A percentile compares a stretch with the other conserved stretches of the same genome.
Conservation (phyloP, 2,329 filamentous ascomycete genomes). For the Aspergillus alliaceus region DNA sequence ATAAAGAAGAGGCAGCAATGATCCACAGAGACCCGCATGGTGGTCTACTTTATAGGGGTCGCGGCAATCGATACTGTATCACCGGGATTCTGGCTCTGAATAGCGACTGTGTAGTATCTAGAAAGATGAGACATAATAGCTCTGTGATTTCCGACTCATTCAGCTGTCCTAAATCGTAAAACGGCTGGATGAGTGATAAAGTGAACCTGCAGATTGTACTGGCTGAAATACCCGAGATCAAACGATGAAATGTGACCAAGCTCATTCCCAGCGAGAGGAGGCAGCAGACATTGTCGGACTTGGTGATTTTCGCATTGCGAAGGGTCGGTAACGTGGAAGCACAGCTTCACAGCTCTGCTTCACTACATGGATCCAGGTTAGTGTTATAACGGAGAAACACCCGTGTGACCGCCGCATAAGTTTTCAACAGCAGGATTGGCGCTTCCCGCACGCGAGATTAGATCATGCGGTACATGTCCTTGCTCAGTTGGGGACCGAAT, state of each 20-base stretch:
- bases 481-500: neutral
- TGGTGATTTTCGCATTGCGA: neutral
- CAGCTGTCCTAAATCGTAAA: neutral
- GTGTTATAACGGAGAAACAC: neutral
- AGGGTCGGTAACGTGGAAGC: neutral
- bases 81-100: neutral
- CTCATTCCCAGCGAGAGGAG: neutral
- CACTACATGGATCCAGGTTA: neutral
- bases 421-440: neutral
- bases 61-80: neutral
- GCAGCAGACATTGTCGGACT: neutral
- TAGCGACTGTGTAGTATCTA: neutral
- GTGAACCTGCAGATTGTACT: conserved; percentile 1
- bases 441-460: neutral
- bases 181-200: neutral
- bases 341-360: neutral
- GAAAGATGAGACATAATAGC: neutral
- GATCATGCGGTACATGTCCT: neutral
- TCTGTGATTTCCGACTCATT: neutral
- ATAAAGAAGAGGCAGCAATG: neutral
- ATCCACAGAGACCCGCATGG: conserved; percentile 2
- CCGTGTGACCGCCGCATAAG: neutral
- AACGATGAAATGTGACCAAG: neutral
- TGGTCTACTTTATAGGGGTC: neutral
- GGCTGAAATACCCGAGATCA: neutral